Evolutionary conservation across 2,329 filamentous ascomycete species (phyloP).

Genomic region (Colletotrichum sp.): DNA sequence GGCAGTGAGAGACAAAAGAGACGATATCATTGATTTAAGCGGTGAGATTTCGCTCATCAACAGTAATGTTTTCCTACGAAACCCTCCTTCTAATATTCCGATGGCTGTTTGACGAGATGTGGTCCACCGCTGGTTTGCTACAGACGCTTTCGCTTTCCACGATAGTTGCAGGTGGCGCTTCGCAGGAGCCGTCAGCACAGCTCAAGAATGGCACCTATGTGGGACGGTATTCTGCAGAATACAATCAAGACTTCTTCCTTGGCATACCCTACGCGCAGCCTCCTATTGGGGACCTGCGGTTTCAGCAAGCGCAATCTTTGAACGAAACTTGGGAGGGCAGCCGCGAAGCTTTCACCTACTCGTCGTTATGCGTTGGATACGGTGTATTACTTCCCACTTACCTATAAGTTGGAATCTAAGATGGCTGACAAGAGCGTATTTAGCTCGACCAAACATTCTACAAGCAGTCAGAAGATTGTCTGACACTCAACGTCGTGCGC

Average conservation of each 20-base stretch:
- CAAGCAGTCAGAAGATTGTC: neutral
- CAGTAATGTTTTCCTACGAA: neutral
- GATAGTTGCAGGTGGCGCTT: neutral
- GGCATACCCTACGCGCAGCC: neutral
- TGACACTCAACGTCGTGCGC: neutral
- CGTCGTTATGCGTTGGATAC: neutral
- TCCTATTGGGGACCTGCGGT: neutral
- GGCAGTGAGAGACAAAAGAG: neutral
- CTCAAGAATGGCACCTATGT: neutral
- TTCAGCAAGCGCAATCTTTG: neutral
- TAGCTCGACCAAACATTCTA: neutral
- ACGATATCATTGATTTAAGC: neutral
- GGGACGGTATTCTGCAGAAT: neutral
- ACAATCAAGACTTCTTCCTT: neutral
- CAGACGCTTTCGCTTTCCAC: neutral
- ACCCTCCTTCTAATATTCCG: neutral
- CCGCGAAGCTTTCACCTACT: neutral
- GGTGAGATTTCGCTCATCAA: neutral
- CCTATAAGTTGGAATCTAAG: neutral
- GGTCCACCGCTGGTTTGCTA: neutral
- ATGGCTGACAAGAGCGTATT: neutral
- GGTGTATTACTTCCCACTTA: neutral
- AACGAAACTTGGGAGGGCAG: neutral
- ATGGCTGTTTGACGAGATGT: neutral
- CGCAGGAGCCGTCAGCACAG: neutral